Evolutionary conservation across 805 yeast genomes (phyloP), one percentile per base, ranked within the genome.

Genomic region (Hermanozyma aechmeae): DNA sequence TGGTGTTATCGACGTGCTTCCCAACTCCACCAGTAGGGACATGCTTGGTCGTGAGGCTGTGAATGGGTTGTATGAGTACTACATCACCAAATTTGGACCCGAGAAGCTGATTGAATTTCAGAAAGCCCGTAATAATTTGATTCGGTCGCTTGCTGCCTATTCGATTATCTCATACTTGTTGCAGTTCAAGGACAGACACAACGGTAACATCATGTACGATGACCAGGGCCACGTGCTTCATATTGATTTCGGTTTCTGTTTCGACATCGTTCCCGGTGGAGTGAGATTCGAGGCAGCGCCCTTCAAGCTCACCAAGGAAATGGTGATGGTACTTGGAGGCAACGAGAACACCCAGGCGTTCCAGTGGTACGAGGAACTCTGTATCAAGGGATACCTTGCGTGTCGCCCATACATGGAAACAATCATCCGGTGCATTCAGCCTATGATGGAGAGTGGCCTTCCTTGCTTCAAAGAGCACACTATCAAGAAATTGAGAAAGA

Each of bases 31-130:
- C 16, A 85, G 96, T 24, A 76, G 99, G 59, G 99, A 92, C 58
- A 89, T 92, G 97, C 68, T 92, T 29, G 99, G 99, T 24, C 74
- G 99, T 48, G 99, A 92, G 50, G 98, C 98, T 1, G 98, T 92
- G 16, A 92, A 92, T 55, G 98, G 97, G 2, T 65, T 92, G 31
- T 86, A 84, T 50, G 96, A 89, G 48, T 92, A 89, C 58, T 92
- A 79, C 57, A 74, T 76, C 25, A 76, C 92, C 37, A 92, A 87
- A 51, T 86, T 85, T 58, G 98, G 98, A 4, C 87, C 92, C n/a
- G 96, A 89, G 44, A 76, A 78, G 33, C 77, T 95, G 3, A 74
- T 81, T 34, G 93, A 79, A 42, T 92, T 79, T 58, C 98, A 92
- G 53, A 70, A 71, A 38, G 97, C 98, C 0, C 70, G 97, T 40